Conservation (phyloP, 164 flowering plant species). For the Chimonanthus salicifolius region DNA sequence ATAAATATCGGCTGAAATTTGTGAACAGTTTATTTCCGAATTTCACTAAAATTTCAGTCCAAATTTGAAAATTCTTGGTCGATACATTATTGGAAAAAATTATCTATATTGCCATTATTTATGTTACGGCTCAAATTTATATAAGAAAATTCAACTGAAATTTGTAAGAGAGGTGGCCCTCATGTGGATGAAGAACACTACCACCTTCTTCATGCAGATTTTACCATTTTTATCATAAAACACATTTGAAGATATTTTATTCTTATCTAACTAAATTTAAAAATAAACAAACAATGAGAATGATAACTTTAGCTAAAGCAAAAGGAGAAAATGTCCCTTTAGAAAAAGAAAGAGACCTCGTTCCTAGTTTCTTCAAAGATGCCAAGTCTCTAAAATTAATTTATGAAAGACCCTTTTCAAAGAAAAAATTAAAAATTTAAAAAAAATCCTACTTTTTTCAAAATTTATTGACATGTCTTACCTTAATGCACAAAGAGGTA, state of each 20-base stretch:
- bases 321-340: not conserved
- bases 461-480: not conserved
- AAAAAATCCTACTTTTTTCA: not conserved
- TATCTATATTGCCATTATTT: too few species aligned
- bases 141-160: constrained; percentile 18
- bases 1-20: not conserved
- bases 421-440: not conserved
- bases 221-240: not conserved
- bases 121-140: not conserved
- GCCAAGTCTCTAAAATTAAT: not conserved
- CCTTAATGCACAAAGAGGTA: not conserved
- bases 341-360: not conserved
- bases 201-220: too few species aligned
- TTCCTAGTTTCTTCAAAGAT: not conserved
- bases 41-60: not conserved
- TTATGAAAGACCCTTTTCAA: not conserved
- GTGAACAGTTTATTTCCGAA: constrained; percentile 7
- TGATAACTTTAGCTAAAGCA: not conserved
- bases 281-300: too few species aligned
- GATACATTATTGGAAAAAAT: too few species aligned
- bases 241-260: too few species aligned
- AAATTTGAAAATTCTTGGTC: constrained; percentile 5
- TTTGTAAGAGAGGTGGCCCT: not conserved
- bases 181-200: not conserved
- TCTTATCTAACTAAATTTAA: too few species aligned